phyloP scores from a whole-genome alignment of 495 filamentous ascomycete genomes.

The Massariosphaeria phaeospora region DNA sequence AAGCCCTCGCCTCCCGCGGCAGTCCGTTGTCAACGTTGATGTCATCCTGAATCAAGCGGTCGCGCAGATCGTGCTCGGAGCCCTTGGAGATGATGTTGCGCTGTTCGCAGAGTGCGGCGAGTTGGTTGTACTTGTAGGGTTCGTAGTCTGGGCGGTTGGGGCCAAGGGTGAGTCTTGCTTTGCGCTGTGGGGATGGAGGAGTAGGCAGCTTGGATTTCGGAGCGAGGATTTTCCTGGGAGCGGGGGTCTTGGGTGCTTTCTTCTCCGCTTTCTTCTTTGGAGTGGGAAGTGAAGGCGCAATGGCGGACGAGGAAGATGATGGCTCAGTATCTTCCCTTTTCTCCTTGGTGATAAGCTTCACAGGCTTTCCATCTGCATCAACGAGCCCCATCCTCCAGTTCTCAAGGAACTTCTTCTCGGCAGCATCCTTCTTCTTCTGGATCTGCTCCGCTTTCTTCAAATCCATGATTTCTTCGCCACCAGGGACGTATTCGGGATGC shows the following conservation, averaged over 20 bases:
- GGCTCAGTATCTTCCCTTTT: too few species aligned
- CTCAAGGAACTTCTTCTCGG: conserved; percentile 2
- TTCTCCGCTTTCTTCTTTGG: too few species aligned
- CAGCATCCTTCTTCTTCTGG: not conserved
- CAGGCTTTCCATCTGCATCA: conserved; percentile 9
- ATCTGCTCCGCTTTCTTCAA: conserved; percentile 2
- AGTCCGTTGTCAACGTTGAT: not conserved
- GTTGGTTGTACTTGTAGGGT: not conserved
- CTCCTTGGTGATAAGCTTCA: too few species aligned
- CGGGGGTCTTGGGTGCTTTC: too few species aligned
- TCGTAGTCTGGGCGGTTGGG: too few species aligned
- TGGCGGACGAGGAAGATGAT: too few species aligned
- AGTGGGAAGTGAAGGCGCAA: too few species aligned
- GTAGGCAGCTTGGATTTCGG: too few species aligned
- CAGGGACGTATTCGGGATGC: not conserved
- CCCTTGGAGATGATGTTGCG: not conserved
- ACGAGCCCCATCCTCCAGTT: not conserved
- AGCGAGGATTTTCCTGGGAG: too few species aligned
- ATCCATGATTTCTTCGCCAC: conserved; percentile 2
- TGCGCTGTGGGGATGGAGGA: too few species aligned
- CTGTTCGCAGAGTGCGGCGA: not conserved
- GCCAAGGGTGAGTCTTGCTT: too few species aligned
- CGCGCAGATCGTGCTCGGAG: not conserved
- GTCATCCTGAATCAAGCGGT: not conserved
- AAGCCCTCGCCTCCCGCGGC: not conserved